Evolutionary conservation across 2,329 filamentous ascomycete genomes (phyloP).

Genomic region (Neurospora sp.): DNA sequence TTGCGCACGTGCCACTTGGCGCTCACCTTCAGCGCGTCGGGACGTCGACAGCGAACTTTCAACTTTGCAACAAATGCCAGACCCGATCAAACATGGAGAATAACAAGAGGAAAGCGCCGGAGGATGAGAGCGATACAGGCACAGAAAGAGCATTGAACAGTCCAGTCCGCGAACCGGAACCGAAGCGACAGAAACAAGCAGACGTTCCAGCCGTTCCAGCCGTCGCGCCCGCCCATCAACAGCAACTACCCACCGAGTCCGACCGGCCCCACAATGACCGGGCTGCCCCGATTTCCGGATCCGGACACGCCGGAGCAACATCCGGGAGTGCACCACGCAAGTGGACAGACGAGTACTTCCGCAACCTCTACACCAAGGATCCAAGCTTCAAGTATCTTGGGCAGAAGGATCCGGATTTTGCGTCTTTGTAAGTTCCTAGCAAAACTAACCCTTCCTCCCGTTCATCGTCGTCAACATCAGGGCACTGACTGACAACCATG

Average conservation of each 20-base stretch:
- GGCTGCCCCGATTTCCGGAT: conserved; percentile 32
- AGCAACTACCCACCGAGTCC: not conserved
- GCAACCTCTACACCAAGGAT: conserved; percentile 29
- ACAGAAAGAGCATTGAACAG: not conserved
- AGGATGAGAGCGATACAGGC: not conserved
- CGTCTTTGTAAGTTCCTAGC: conserved; percentile 25
- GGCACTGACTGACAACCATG: not conserved
- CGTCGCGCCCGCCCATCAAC: not conserved
- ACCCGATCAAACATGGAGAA: conserved; percentile 4
- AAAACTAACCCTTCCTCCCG: too few relatives aligned
- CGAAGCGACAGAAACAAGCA: not conserved
- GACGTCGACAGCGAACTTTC: not conserved
- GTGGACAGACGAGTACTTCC: conserved; percentile 23
- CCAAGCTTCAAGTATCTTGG: conserved; percentile 36
- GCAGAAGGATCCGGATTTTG: conserved; percentile 31
- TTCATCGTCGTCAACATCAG: not conserved
- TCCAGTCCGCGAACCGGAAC: not conserved
- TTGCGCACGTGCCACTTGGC: too few relatives aligned
- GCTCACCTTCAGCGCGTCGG: not conserved
- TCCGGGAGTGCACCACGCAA: not conserved
- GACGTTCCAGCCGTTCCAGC: not conserved
- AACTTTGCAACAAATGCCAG: not conserved
- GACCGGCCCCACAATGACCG: conserved; percentile 1
- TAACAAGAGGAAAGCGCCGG: conserved; percentile 15
- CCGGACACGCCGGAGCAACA: not conserved